A percentile compares a stretch with the other conserved stretches of the same genome.
These are phyloP conservation scores for Phytophthora gonapodyides DNA, from an alignment of 352 stramenopile species.

Conservation along the genomic window DNA sequence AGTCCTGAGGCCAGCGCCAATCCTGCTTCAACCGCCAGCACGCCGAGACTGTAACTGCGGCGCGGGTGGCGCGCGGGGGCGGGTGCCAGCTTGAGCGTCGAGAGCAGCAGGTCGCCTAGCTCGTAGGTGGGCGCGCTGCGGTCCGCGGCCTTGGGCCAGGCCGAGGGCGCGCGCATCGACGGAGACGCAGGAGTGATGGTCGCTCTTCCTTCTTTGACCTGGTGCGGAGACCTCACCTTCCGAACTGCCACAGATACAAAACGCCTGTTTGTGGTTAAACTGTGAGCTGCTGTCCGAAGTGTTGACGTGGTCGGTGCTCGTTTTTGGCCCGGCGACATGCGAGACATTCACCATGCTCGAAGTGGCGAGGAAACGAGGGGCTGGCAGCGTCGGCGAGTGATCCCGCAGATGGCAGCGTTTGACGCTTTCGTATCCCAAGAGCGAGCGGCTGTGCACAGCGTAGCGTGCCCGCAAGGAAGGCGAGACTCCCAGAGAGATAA, in stretches of 20 bases:
- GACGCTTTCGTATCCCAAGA: slow-evolving; percentile 5
- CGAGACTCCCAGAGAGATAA: no score
- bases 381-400: background rate
- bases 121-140: slow-evolving; percentile 39
- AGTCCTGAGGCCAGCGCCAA: slow-evolving; percentile 37
- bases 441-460: no score
- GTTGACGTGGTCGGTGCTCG: slow-evolving; percentile 15
- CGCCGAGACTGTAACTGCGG: slow-evolving; percentile 29
- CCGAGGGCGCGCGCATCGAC: background rate
- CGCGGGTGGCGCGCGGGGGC: background rate
- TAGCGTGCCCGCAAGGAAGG: no score
- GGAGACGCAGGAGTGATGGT: background rate
- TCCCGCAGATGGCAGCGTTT: slow-evolving; percentile 10
- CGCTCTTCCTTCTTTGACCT: background rate
- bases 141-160: slow-evolving; percentile 18
- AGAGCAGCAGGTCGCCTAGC: slow-evolving; percentile 62
- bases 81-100: slow-evolving; percentile 33
- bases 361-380: slow-evolving; percentile 5
- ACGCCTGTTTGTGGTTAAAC: background rate
- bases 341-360: background rate
- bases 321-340: slow-evolving; percentile 4
- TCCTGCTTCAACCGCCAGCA: slow-evolving; percentile 39
- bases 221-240: slow-evolving; percentile 22
- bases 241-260: slow-evolving; percentile 21
- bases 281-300: slow-evolving; percentile 2